Evolutionary conservation across 1,284 basidiomycete genomes (phyloP).

Genomic region (Trametes pubescens): DNA sequence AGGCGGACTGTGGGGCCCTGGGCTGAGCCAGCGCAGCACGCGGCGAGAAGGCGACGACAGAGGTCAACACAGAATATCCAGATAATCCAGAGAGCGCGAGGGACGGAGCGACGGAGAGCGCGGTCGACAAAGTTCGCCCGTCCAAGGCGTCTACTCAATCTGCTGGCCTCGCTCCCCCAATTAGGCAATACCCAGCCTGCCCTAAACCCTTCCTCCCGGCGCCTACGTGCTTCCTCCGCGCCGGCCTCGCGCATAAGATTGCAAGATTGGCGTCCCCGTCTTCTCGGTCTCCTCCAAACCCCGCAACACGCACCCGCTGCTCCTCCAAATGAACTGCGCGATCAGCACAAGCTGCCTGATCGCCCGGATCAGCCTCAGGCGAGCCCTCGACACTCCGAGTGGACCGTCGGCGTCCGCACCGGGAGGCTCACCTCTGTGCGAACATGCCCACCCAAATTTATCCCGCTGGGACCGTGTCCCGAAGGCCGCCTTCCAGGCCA

Average conservation of each 20-base stretch:
- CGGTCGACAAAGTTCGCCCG: not conserved
- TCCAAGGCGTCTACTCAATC: conserved; percentile 2
- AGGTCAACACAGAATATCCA: not conserved
- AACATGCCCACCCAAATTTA: not conserved
- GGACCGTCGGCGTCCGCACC: conserved; percentile 9
- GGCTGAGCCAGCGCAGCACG: not conserved
- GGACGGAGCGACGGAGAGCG: not conserved
- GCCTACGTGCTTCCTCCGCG: conserved; percentile 1
- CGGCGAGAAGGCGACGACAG: not conserved
- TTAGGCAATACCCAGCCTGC: conserved; percentile 14
- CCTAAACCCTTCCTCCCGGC: conserved; percentile 19
- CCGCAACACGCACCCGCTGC: not conserved
- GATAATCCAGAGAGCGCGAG: not conserved
- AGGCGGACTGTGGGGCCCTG: not conserved
- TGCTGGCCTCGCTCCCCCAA: conserved; percentile 9
- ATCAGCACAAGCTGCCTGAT: conserved; percentile 15
- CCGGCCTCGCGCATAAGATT: conserved; percentile 6
- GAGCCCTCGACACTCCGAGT: not conserved
- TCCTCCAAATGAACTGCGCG: conserved; percentile 3
- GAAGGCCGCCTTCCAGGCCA: not conserved
- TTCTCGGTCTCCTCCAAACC: conserved; percentile 5
- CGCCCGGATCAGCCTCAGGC: conserved; percentile 6
- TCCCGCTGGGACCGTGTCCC: not conserved
- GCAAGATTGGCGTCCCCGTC: conserved; percentile 23
- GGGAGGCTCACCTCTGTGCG: conserved; percentile 4